Evolutionary conservation across 768 basidiomycete genomes (phyloP), one percentile per base, ranked within the genome.

Genomic region (Tubosaeta sp.): DNA sequence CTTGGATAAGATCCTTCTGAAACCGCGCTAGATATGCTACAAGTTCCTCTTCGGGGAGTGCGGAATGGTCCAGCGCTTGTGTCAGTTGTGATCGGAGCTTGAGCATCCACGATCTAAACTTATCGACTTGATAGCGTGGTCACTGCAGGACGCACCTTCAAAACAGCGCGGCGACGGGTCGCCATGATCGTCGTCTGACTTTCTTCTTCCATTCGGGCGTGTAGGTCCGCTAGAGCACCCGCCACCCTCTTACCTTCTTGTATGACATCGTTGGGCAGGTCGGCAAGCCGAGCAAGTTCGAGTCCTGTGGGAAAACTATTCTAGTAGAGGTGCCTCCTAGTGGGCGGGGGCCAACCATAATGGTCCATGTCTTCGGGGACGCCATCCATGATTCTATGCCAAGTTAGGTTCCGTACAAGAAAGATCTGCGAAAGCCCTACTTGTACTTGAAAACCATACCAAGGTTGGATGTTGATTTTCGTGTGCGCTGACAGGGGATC

Each of bases 211-310:
- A 79, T 69, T 53, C 72, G 76, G 4, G 75, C 74, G 51, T 89
- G 81, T 8, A 84, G 67, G 19, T 79, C 79, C 4, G 76, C 70
- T 10, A 97, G 77, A 9, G 68, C 72, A 13, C 75, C 73, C 3
- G 91, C 81, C 0, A 90, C 81, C 50, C 80, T 73, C 53, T 71
- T 78, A 6, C 80, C 85, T 65, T 88, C 84, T 5, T 61, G 56
- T 38, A 94, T 65, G 12, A 95, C 82, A 43, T 88, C 80, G 0
- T 66, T 56, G 0, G 95, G 95, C 1, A 99, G 74, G 62, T 94
- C 91, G 1, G 92, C 94, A 6, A 95, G 77, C 43, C 82, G 81
- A 12, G 95, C 94, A 26, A 97, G 79, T 59, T 97, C 89, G 11
- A 99, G 74, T 3, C 95, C 95, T 95, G 56, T 22, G n/a, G 33